Evolutionary conservation across 129 eudicot species (phyloP).

Genomic region (Centrapalus pauciflorus): DNA sequence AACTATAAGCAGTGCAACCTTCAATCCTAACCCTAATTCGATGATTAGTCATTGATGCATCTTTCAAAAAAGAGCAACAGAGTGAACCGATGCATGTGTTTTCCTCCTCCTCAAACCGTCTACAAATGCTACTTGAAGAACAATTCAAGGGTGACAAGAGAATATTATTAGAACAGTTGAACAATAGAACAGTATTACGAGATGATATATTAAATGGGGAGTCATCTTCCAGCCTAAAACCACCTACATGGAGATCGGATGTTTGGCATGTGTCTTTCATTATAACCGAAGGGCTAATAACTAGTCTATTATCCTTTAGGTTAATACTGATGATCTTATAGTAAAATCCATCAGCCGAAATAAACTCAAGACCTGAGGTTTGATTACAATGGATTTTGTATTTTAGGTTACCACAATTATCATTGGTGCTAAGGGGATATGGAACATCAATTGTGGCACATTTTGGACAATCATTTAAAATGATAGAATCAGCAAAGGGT

Average conservation of each 20-base stretch:
- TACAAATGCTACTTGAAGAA: conserved; percentile 39
- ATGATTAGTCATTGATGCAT: conserved; percentile 41
- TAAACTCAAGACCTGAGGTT: conserved; percentile 27
- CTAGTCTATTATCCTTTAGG: conserved; percentile 15
- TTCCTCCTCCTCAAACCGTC: conserved; percentile 39
- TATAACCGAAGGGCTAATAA: conserved; percentile 28
- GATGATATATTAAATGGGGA: conserved; percentile 49
- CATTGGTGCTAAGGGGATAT: conserved; percentile 45
- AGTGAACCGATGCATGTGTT: conserved; percentile 25
- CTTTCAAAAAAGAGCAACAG: conserved; percentile 46
- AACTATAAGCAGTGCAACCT: conserved; percentile 49
- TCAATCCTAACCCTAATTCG: conserved; percentile 45
- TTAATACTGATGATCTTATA: conserved; percentile 41
- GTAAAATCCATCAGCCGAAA: conserved; percentile 29
- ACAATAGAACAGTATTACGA: conserved; percentile 39
- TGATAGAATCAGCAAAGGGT: conserved; percentile 3
- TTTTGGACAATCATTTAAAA: conserved; percentile 29
- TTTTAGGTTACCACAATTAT: conserved; percentile 34
- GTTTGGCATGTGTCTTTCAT: conserved; percentile 30
- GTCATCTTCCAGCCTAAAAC: conserved; percentile 32
- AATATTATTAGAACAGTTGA: conserved; percentile 41
- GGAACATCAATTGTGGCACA: conserved; percentile 40
- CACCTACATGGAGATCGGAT: conserved; percentile 31
- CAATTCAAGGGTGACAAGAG: conserved; percentile 45
- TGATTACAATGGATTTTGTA: conserved; percentile 38